Evolutionary conservation across 352 stramenopile species (phyloP), one percentile per base, ranked within the genome.

Genomic region (Phytophthora crassamura): DNA sequence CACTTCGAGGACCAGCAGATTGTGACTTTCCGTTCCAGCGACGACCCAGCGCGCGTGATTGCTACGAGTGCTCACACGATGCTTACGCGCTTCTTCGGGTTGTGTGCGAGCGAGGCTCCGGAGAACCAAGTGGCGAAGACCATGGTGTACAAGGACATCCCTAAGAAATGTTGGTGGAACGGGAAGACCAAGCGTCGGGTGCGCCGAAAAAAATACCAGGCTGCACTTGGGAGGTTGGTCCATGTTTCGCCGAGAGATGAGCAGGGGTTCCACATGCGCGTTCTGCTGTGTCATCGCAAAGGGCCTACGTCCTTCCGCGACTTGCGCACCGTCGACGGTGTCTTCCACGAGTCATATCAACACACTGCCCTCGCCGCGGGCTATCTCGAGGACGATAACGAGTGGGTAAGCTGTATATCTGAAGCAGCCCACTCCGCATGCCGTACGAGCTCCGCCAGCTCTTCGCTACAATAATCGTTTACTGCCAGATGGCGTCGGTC

Each of bases 381-480:
- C 0, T 71, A 63, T 36, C 62, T 77, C 6, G 55, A 73, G 4
- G 54, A 75, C 25, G 61, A 70, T 36, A 35, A 36, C 3, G n/a
- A n/a, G n/a, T n/a, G n/a, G n/a, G n/a, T n/a, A n/a, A n/a, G n/a
- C n/a, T n/a, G n/a, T n/a, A n/a, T 83, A 32, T 18, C 18, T 3
- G 59, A 80, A 48, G 60, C 45, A 3, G 12, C 61, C 9, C 5
- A 49, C 2, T 79, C 36, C 22, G 66, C 41, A 74, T 69, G 53
- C 59, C 66, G 2, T 58, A 9, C 25, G 59, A 75, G 32, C 57
- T 77, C 11, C 64, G 67, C 15, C 43, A 76, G 35, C 38, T 77
- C 20, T 80, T 79, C 25, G 53, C 54, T 33, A 76, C 50, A n/a
- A n/a, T n/a, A n/a, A n/a, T n/a, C n/a, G n/a, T n/a, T n/a, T n/a